Base-by-base conservation (phyloP, 768 basidiomycete species). In the Kwoniella newhampshirensis region DNA sequence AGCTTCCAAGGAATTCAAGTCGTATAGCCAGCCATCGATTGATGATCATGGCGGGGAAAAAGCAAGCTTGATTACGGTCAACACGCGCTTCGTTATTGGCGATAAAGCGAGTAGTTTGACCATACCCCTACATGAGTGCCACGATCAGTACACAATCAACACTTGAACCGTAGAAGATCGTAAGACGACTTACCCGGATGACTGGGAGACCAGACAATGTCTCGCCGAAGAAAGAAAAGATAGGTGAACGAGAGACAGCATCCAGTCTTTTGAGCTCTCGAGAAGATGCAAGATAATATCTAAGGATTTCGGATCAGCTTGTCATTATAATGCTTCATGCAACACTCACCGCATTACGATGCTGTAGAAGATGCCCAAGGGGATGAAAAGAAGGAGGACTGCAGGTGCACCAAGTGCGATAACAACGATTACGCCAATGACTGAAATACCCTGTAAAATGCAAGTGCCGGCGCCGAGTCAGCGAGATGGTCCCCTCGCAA, bases 1-100 rank as follows among this genome's bases (percentile, higher is more conserved):
- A 75, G 7, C 86, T 83, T 13, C 91, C 91, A 15, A 92, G 83
- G 59, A 90, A 86, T 64, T 94, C 91, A 15, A 94, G 79, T 18
- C 91, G 82, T 9, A 91, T 81, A 0, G 88, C 86, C 12, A 93
- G 81, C 90, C 89, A 94, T 59, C 78, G 64, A 54, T 74, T 71
- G 46, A 74, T 69, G 21, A 66, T 66, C 53, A 86, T 85, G 47
- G 86, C 86, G 0, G 86, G 84, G 17, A 87, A 79, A 65, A 82
- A 83, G 61, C 81, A 91, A 51, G 90, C 85, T 67, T 91, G 88
- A 68, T 94, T 94, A 23, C 86, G 83, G 68, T 96, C 91, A 36
- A 93, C 80, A 6, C 88, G 84, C 18, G 76, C 76, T 58, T 77
- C 76, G 49, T 75, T 77, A 50, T 70, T 73, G 26, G 75, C 74